Evolutionary conservation across 2,329 filamentous ascomycete species (phyloP).

Genomic region (Arthrobotrys megalospora): DNA sequence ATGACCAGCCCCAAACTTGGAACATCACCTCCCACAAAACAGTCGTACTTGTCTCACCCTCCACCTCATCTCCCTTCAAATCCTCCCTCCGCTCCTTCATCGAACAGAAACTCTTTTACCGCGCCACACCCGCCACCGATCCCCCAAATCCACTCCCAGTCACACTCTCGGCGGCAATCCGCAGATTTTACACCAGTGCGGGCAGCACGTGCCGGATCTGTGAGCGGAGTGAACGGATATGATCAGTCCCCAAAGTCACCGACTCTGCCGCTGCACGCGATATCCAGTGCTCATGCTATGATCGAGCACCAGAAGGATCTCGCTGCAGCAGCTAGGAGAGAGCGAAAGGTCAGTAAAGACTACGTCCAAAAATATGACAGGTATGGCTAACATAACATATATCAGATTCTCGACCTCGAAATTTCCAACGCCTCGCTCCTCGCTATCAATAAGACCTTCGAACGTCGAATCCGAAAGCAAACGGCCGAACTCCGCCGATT

Average conservation of each 20-base stretch:
- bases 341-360: slow-evolving; percentile 80
- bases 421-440: slow-evolving; percentile 96
- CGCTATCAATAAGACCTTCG: slow-evolving; percentile 93
- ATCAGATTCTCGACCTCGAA: slow-evolving; percentile 80
- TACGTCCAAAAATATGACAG: neutral
- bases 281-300: slow-evolving; percentile 67
- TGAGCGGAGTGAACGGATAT: slow-evolving; percentile 39
- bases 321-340: slow-evolving; percentile 88
- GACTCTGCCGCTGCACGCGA: slow-evolving; percentile 37
- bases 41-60: slow-evolving; percentile 38
- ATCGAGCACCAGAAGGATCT: slow-evolving; percentile 79
- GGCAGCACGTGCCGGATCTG: slow-evolving; percentile 35
- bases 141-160: slow-evolving; percentile 73
- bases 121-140: slow-evolving; percentile 67
- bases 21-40: slow-evolving; percentile 39
- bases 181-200: slow-evolving; percentile 43
- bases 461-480: slow-evolving; percentile 91
- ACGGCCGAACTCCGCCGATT: slow-evolving; percentile 88
- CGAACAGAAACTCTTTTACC: slow-evolving; percentile 66
- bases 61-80: slow-evolving; percentile 36
- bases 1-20: slow-evolving; percentile 45
- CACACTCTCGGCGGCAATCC: slow-evolving; percentile 67
- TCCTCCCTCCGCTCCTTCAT: slow-evolving; percentile 34
- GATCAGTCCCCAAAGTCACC: slow-evolving; percentile 61
- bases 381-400: slow-evolving; percentile 28